Conservation (phyloP, 73 alveolate species). For the Tetrahymena borealis region DNA sequence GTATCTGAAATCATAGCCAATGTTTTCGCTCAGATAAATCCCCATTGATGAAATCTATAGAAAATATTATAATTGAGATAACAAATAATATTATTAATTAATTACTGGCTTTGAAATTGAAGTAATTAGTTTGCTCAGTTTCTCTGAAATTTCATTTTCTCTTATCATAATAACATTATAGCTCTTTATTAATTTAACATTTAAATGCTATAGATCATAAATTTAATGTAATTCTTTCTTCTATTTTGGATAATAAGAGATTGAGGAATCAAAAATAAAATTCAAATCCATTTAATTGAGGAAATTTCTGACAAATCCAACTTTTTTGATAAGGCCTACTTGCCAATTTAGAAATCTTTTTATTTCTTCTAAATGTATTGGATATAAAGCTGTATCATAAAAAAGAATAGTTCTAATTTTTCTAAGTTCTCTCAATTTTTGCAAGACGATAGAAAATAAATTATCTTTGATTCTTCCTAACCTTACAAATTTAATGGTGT, state of each 20-base stretch:
- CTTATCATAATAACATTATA: background rate
- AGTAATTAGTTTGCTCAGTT: background rate
- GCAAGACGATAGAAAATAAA: background rate
- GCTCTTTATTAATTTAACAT: background rate
- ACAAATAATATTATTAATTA: background rate
- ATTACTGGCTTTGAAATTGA: background rate
- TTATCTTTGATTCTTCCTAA: background rate
- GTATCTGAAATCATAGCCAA: background rate
- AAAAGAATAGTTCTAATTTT: background rate
- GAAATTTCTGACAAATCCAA: background rate
- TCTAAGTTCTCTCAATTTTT: background rate
- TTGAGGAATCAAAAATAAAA: background rate
- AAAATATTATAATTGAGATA: background rate
- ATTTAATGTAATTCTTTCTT: background rate
- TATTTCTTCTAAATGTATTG: background rate
- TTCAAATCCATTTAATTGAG: background rate
- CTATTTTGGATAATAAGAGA: background rate
- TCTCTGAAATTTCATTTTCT: background rate
- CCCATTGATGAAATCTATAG: background rate
- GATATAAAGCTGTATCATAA: background rate
- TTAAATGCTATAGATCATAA: background rate
- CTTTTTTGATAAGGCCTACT: background rate
- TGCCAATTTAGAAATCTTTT: background rate
- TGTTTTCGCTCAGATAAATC: background rate
- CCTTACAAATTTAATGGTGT: background rate